Evolutionary conservation across 495 filamentous ascomycete genomes (phyloP).

Genomic region (Elasticomyces elasticus): DNA sequence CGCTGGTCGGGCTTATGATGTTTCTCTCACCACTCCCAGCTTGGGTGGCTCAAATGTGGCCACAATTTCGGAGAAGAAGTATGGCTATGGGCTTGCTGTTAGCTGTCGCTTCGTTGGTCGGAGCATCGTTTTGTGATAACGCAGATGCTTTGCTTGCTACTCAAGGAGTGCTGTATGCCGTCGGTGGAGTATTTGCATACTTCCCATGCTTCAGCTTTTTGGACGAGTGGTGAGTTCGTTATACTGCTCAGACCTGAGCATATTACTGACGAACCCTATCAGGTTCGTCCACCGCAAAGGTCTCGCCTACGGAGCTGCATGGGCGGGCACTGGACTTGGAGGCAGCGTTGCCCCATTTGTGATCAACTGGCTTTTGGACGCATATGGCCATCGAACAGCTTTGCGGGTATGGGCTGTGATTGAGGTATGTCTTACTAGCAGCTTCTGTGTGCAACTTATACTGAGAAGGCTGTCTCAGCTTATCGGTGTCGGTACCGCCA

Average conservation of each 20-base stretch:
- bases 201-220: conserved; percentile 41
- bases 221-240: conserved; percentile 55
- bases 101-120: conserved; percentile 24
- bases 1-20: conserved; percentile 43
- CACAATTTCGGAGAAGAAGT: conserved; percentile 19
- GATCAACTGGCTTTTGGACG: conserved; percentile 36
- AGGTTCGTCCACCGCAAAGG: conserved; percentile 41
- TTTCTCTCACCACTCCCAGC: conserved; percentile 36
- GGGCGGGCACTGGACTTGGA: conserved; percentile 39
- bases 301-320: conserved; percentile 48
- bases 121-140: conserved; percentile 38
- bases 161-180: conserved; percentile 44
- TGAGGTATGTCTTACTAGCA: conserved; percentile 27
- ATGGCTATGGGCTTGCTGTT: conserved; percentile 33
- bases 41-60: conserved; percentile 23
- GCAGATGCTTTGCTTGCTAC: conserved; percentile 41
- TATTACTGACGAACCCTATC: too few species aligned
- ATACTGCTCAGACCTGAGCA: too few species aligned
- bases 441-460: background rate
- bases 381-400: conserved; percentile 48
- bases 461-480: background rate
- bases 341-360: conserved; percentile 33
- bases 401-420: conserved; percentile 42
- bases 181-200: conserved; percentile 42
- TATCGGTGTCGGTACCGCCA: background rate